Evolutionary conservation across 306 rosid genomes (phyloP), one percentile per base, ranked within the genome.

Genomic region (Erythrophleum fordii): DNA sequence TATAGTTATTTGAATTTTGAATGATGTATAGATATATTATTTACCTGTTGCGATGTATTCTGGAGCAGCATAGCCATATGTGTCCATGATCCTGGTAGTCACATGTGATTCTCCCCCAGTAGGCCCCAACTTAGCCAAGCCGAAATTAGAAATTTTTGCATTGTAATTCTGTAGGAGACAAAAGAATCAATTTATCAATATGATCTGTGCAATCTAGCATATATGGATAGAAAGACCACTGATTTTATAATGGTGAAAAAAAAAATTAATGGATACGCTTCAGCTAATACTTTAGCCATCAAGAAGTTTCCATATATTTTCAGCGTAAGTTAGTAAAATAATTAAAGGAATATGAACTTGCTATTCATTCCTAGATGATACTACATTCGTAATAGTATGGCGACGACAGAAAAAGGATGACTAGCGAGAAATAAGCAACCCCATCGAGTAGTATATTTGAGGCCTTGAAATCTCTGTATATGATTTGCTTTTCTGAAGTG

Each of bases 401-500:
- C 60, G 8, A 20, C 28, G 20, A 53, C 28, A 20, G 60, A 53
- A 20, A 17, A 23, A n/a, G 59, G 59, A 52, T 52, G 25, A 58
- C 34, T 58, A 25, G 18, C 34, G 11, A 26, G 66, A 59, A 66
- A 26, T 22, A 68, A 84, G 94, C 70, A 22, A 95, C 99, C 93
- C 31, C 84, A 53, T 95, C 98, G 8, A 95, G 97, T 23, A 95
- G 89, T 77, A 95, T 91, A 79, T 93, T 95, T 18, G 98, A 93
- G 61, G 99, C 93, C 85, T 95, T 95, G 79, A 95, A 95, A 88
- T 93, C 97, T 89, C 96, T 85, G 73, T 90, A 91, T 68, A 95
- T 95, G 62, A 93, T 85, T 79, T 89, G 82, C 48, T 86, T 89
- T 26, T 91, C 97, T 0, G 97, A 87, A 29, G 87, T 42, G 61